Conservation (phyloP, 495 filamentous ascomycete genomes). For the Penicillium antarcticum region DNA sequence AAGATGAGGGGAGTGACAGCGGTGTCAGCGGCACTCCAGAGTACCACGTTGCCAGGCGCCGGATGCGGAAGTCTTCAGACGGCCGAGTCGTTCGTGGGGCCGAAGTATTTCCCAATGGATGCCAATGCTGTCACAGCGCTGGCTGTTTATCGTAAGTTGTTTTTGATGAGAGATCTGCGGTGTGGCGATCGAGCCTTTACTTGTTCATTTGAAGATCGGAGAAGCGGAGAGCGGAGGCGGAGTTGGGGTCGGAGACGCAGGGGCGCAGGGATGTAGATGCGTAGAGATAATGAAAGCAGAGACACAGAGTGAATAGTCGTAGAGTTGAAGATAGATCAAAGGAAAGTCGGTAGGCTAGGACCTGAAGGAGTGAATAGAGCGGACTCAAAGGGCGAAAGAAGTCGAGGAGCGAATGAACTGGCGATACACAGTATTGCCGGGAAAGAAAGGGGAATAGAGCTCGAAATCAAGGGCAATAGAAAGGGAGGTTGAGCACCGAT, state of each 20-base stretch:
- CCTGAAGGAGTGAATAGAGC: conserved; percentile 13
- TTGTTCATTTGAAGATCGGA: background rate
- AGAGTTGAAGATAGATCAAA: background rate
- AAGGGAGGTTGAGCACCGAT: background rate
- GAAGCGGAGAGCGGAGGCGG: background rate
- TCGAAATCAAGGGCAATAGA: conserved; percentile 5
- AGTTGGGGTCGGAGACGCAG: too few species aligned
- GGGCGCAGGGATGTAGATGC: too few species aligned
- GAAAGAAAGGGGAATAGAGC: conserved; percentile 13
- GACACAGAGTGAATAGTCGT: background rate
- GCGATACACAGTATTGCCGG: conserved; percentile 39
- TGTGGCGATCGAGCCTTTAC: background rate
- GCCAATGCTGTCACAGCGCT: background rate
- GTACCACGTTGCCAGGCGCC: conserved; percentile 36
- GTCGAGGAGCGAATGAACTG: conserved; percentile 31
- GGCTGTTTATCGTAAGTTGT: conserved; percentile 3
- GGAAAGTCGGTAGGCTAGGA: background rate
- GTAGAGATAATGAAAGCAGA: too few species aligned
- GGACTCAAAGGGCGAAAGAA: conserved; percentile 14
- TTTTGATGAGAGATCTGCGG: background rate
- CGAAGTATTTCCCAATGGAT: conserved; percentile 3
- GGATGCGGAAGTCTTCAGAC: conserved; percentile 37
- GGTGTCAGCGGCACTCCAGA: conserved; percentile 33
- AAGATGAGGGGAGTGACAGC: conserved; percentile 22
- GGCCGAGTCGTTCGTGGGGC: conserved; percentile 11